A percentile compares a stretch with the other conserved stretches of the same genome.
phyloP scores from a whole-genome alignment of 306 rosid species.

The Ammopiptanthus mongolicus region DNA sequence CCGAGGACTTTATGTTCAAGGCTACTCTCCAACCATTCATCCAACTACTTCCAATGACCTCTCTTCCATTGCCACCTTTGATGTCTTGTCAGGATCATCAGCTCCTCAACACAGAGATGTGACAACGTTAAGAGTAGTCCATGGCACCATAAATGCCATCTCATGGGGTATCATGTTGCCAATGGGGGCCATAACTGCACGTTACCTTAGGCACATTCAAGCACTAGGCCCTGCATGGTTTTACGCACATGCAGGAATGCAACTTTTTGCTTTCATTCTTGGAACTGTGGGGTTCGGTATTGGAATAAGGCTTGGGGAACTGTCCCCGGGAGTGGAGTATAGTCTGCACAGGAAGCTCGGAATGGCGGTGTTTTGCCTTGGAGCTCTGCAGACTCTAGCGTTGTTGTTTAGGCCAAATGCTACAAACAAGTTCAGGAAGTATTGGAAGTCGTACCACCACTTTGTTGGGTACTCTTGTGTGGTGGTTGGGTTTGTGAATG shows the following conservation, averaged over 20 bases:
- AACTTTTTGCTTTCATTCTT: slow-evolving; percentile 51
- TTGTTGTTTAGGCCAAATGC: slow-evolving; percentile 72
- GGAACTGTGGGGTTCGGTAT: slow-evolving; percentile 72
- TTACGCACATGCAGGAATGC: slow-evolving; percentile 74
- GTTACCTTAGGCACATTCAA: slow-evolving; percentile 69
- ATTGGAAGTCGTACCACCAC: slow-evolving; percentile 94
- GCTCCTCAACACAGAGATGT: slow-evolving; percentile 36
- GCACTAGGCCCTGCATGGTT: slow-evolving; percentile 81
- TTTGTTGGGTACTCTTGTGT: slow-evolving; percentile 95
- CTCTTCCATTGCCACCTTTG: slow-evolving; percentile 65
- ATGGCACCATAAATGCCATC: slow-evolving; percentile 65
- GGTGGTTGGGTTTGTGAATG: slow-evolving; percentile 83
- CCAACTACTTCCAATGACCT: slow-evolving; percentile 72
- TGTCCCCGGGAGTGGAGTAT: slow-evolving; percentile 74
- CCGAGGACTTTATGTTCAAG: slow-evolving; percentile 93
- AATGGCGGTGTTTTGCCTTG: slow-evolving; percentile 57
- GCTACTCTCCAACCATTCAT: slow-evolving; percentile 93
- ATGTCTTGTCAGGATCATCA: slow-evolving; percentile 61
- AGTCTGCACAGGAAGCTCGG: slow-evolving; percentile 81
- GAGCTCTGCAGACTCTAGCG: slow-evolving; percentile 72
- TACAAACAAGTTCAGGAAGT: slow-evolving; percentile 76
- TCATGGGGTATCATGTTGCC: slow-evolving; percentile 84
- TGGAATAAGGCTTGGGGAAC: slow-evolving; percentile 59
- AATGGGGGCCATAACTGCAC: slow-evolving; percentile 71
- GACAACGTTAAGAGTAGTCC: slow-evolving; percentile 38